phyloP scores from a whole-genome alignment of 2,329 filamentous ascomycete species.

The Fusarium penzigii region DNA sequence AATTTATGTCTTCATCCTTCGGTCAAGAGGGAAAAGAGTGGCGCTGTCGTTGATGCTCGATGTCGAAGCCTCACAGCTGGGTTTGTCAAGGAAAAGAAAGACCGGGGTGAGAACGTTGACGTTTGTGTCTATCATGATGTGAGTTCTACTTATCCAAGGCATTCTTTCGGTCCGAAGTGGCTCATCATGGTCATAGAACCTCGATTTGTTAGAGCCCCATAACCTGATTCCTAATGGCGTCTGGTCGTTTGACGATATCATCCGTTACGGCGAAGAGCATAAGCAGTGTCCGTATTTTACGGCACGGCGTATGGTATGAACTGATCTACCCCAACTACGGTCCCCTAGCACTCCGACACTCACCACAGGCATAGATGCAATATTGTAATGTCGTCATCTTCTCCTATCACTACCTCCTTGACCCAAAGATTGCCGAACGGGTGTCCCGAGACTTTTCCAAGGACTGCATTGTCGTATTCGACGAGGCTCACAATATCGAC shows the following conservation, averaged over 20 bases:
- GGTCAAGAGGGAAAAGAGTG: slow-evolving; percentile 95
- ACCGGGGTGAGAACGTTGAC: slow-evolving; percentile 90
- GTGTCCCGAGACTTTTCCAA: slow-evolving; percentile 96
- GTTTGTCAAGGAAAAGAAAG: slow-evolving; percentile 97
- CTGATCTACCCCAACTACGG: neutral
- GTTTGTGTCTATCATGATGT: slow-evolving; percentile 95
- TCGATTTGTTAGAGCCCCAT: slow-evolving; percentile 91
- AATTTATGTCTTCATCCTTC: slow-evolving; percentile 96
- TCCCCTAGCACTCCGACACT: neutral
- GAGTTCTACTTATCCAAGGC: slow-evolving; percentile 27
- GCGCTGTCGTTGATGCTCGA: slow-evolving; percentile 88
- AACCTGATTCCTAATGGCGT: slow-evolving; percentile 93
- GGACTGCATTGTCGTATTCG: slow-evolving; percentile 97
- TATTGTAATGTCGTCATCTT: slow-evolving; percentile 99
- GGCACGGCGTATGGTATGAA: slow-evolving; percentile 79
- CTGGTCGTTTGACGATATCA: slow-evolving; percentile 88
- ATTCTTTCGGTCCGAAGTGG: neutral
- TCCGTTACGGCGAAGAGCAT: slow-evolving; percentile 88
- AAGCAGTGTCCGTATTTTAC: slow-evolving; percentile 99
- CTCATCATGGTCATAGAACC: slow-evolving; percentile 58
- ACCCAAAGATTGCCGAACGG: slow-evolving; percentile 95
- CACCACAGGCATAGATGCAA: slow-evolving; percentile 67
- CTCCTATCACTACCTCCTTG: slow-evolving; percentile 96
- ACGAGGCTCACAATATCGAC: slow-evolving; percentile 99
- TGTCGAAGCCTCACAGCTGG: slow-evolving; percentile 94